These are phyloP conservation scores for Lactarius akahatsu DNA, from an alignment of 768 basidiomycete genomes.

Conservation along the genomic window DNA sequence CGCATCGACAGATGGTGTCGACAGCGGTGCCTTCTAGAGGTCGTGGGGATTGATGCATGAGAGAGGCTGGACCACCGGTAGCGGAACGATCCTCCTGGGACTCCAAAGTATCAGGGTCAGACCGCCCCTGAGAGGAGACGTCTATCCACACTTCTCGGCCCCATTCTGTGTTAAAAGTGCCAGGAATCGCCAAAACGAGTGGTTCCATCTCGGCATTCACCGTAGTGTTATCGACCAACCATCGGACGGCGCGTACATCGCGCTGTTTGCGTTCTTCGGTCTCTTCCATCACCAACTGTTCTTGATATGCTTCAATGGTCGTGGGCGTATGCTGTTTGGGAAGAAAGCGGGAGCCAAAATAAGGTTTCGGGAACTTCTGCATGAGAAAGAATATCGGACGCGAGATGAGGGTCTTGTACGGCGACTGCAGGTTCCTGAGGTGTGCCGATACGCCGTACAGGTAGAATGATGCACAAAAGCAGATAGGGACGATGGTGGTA, in stretches of 20 bases:
- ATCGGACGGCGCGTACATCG: conserved; percentile 12
- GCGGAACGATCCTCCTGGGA: not conserved
- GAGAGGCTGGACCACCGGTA: not conserved
- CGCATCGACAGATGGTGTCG: not conserved
- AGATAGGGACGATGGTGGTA: conserved; percentile 12
- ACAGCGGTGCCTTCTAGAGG: not conserved
- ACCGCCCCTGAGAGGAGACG: not conserved
- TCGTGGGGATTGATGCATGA: too few species aligned
- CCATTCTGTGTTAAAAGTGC: conserved; percentile 15
- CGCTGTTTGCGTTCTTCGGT: not conserved
- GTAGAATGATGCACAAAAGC: conserved; percentile 22
- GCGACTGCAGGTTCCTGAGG: conserved; percentile 14
- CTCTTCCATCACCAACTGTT: conserved; percentile 9
- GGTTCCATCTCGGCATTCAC: conserved; percentile 9
- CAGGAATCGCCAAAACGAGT: conserved; percentile 12
- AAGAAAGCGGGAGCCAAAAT: not conserved
- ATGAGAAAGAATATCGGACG: conserved; percentile 14
- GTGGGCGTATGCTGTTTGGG: not conserved
- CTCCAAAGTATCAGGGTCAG: not conserved
- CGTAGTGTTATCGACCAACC: conserved; percentile 6
- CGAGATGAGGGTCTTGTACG: conserved; percentile 21
- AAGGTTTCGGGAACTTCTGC: not conserved
- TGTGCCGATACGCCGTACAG: conserved; percentile 9
- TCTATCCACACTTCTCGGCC: conserved; percentile 10
- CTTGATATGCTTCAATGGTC: not conserved